These are phyloP conservation scores for Venturiaceae sp. DNA, from an alignment of 2,329 filamentous ascomycete genomes.

Conservation along the genomic window DNA sequence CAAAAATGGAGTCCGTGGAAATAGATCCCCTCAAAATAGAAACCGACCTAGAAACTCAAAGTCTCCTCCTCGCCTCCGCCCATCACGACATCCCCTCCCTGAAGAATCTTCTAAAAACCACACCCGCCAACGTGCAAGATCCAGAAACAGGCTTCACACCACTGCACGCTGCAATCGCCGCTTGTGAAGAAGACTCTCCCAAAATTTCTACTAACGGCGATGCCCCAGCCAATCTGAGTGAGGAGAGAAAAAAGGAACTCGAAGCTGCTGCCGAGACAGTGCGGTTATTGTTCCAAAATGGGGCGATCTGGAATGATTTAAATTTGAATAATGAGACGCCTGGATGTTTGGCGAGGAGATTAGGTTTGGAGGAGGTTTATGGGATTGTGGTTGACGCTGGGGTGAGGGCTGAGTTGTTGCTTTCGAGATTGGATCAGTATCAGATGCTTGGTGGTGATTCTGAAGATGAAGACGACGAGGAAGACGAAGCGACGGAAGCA, in stretches of 20 bases:
- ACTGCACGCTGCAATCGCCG: slow-evolving; percentile 80
- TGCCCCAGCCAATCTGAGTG: slow-evolving; percentile 15
- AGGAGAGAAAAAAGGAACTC: slow-evolving; percentile 18
- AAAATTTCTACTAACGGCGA: slow-evolving; percentile 27
- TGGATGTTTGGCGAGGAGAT: slow-evolving; percentile 66
- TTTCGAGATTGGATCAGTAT: slow-evolving; percentile 75
- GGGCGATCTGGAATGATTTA: slow-evolving; percentile 96
- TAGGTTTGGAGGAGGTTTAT: slow-evolving; percentile 66
- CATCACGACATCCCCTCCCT: slow-evolving; percentile 60
- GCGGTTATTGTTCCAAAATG: slow-evolving; percentile 69
- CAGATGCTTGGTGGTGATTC: slow-evolving; percentile 56
- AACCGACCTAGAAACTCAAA: slow-evolving; percentile 39
- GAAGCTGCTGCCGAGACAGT: slow-evolving; percentile 58
- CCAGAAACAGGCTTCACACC: slow-evolving; percentile 77
- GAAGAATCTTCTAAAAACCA: slow-evolving; percentile 50
- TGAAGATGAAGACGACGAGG: slow-evolving; percentile 39
- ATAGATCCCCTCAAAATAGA: slow-evolving; percentile 14
- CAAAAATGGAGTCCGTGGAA: not conserved
- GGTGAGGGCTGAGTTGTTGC: slow-evolving; percentile 78
- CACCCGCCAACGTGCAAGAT: slow-evolving; percentile 68
- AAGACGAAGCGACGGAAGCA: slow-evolving; percentile 28
- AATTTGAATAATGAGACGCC: slow-evolving; percentile 82
- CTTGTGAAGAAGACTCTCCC: slow-evolving; percentile 31
- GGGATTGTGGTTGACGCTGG: slow-evolving; percentile 80
- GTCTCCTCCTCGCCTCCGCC: slow-evolving; percentile 56